Evolutionary conservation across 192 early-diverging fungal genomes (phyloP), one percentile per base, ranked within the genome.

Genomic region (Coemansia sp.): DNA sequence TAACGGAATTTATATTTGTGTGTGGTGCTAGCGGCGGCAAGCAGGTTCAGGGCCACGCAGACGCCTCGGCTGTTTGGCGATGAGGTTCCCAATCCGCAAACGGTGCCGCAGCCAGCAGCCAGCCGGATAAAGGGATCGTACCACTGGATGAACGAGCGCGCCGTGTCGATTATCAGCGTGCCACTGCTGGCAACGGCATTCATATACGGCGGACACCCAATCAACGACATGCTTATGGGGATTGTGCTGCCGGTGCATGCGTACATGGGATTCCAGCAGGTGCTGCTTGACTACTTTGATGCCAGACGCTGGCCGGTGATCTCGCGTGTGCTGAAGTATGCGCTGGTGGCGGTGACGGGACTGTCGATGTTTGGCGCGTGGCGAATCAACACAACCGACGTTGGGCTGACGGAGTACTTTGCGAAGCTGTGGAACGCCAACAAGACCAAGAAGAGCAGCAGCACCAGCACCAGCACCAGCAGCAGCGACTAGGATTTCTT

Each of bases 91-190:
- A 82, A 82, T 63, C 79, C 79, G n/a, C 25, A 61, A 73, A 70
- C 79, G 37, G 83, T 84, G 14, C 69, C 86, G 7, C 67, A 78
- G 69, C 87, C 80, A 14, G 43, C 72, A 5, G 70, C 85, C 20
- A 85, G 90, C 81, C 87, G 86, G 68, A 81, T 90, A 45, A 87
- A 93, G 72, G 97, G 97, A 20, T 93, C 93, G 48, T 93, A 95
- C 80, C 97, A 98, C 86, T 99, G 97, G 97, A 88, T 91, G 86
- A 86, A 90, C 74, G 97, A 99, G 75, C 95, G 97, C 50, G 88
- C 86, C n/a, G 74, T 95, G 19, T 87, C 90, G 49, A 22, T 93
- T 44, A 86, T 90, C 20, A 70, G 91, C 63, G 71, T 94, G 22
- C 95, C 95, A 20, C 74, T 97, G 25, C 74, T 95, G 49, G 88